A percentile compares a stretch with the other conserved stretches of the same genome.
phyloP scores from a whole-genome alignment of 176 grass and related monocot genomes.

The Oryza glumipatula region DNA sequence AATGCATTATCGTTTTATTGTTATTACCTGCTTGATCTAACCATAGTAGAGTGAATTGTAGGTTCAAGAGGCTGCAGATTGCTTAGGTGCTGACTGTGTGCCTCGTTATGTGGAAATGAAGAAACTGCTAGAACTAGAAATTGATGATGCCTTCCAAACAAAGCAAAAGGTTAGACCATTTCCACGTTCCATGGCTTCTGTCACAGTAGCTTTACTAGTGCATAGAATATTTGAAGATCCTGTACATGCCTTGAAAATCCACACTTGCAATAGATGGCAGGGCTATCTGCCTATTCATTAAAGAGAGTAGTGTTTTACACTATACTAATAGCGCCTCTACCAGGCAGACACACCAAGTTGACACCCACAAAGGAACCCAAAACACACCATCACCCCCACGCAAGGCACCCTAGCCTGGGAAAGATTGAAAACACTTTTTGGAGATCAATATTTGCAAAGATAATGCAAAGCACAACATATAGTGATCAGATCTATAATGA shows the following conservation, averaged over 20 bases:
- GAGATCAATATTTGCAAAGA: background rate
- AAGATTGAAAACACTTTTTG: background rate
- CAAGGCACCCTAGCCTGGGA: too few species aligned
- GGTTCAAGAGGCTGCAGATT: conserved; percentile 96
- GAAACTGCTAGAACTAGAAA: conserved; percentile 73
- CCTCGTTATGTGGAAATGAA: conserved; percentile 86
- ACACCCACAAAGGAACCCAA: too few species aligned
- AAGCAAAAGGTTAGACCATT: conserved; percentile 63
- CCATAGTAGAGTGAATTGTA: conserved; percentile 32
- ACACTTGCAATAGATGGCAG: background rate
- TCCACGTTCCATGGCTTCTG: background rate
- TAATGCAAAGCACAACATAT: background rate
- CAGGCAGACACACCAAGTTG: too few species aligned
- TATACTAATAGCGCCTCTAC: too few species aligned
- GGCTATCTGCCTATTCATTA: too few species aligned
- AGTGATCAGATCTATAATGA: background rate
- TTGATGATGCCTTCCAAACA: conserved; percentile 63
- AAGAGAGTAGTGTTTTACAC: too few species aligned
- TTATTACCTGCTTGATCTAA: background rate
- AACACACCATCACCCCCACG: too few species aligned
- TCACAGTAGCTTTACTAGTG: background rate
- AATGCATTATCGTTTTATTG: background rate
- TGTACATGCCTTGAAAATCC: background rate
- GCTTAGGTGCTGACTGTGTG: conserved; percentile 79
- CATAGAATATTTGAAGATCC: background rate